Evolutionary conservation across 129 eudicot species (phyloP).

Genomic region (Daucus carota): DNA sequence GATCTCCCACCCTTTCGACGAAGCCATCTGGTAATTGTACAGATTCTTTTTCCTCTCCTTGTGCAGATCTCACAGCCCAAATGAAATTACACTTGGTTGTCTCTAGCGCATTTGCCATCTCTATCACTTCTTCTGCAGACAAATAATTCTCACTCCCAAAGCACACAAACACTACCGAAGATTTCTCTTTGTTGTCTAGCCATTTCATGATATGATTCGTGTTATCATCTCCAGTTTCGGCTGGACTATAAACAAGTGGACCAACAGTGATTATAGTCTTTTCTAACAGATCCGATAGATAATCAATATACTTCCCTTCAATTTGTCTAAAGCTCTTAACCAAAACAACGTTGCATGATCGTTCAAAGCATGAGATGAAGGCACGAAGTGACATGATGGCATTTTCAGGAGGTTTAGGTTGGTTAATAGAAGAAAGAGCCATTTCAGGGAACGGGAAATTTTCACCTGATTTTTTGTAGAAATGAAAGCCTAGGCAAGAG

Average conservation of each 20-base stretch:
- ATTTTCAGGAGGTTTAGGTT: not conserved
- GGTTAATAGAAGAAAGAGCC: not conserved
- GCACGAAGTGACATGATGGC: not conserved
- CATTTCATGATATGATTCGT: not conserved
- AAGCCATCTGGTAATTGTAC: not conserved
- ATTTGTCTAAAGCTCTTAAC: not conserved
- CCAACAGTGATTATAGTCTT: not conserved
- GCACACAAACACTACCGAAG: not conserved
- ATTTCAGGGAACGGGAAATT: not conserved
- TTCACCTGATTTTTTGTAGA: not conserved
- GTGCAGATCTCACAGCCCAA: not conserved
- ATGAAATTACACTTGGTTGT: not conserved
- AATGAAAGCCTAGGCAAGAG: not conserved
- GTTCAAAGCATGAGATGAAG: not conserved
- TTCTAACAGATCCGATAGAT: not conserved
- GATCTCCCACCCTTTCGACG: not conserved
- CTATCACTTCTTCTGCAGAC: not conserved
- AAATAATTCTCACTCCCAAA: slow-evolving; percentile 4
- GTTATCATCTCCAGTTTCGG: not conserved
- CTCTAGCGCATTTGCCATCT: not conserved
- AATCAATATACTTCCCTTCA: not conserved
- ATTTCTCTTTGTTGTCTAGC: not conserved
- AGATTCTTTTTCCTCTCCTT: not conserved
- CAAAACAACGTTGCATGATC: not conserved
- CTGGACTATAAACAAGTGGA: not conserved